Evolutionary conservation across 1,139 yeast species (phyloP), one percentile per base, ranked within the genome.

Genomic region (Hansenula lynferdii): DNA sequence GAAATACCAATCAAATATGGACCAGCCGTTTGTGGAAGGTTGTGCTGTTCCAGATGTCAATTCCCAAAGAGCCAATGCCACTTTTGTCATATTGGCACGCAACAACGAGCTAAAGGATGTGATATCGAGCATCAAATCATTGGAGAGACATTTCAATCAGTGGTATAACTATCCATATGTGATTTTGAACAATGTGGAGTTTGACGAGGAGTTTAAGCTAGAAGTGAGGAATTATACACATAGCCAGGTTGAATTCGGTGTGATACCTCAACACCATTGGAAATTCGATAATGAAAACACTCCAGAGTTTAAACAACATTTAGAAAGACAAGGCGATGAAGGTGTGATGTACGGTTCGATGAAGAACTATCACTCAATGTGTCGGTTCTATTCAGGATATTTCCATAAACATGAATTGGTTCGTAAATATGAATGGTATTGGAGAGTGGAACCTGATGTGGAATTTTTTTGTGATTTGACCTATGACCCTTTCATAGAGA

Each of bases 391-490:
- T 56, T 75, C 90, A 0, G 95, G 95, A 2, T 69, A 72, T 45
- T 89, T 89, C 56, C 85, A 77, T 64, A 74, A 78, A 45, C 95
- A 82, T 58, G 83, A 82, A 4, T 58, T 84, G 44, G 79, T 90
- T 35, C 67, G 58, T 40, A 69, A 76, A 41, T 71, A 77, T 44
- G 87, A 86, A 44, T 89, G 95, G 94, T 89, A 87, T 63, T 89
- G 97, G 96, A 70, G 97, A 39, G 87, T 90, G 9, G 97, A 90
- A 59, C 97, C 97, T 2, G 82, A 84, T 47, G 92, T 90, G 32
- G 82, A 85, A 47, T 89, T 85, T 58, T 87, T 71, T 56, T 90
- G 97, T 62, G 97, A 89, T 58, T 64, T 87, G 36, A 84, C 96
- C 0, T 87, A 89, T 61, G 97, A 90, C 61, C 96, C 96, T 16